Evolutionary conservation across 176 grass and related monocot genomes (phyloP).

Genomic region (Zea luxurians): DNA sequence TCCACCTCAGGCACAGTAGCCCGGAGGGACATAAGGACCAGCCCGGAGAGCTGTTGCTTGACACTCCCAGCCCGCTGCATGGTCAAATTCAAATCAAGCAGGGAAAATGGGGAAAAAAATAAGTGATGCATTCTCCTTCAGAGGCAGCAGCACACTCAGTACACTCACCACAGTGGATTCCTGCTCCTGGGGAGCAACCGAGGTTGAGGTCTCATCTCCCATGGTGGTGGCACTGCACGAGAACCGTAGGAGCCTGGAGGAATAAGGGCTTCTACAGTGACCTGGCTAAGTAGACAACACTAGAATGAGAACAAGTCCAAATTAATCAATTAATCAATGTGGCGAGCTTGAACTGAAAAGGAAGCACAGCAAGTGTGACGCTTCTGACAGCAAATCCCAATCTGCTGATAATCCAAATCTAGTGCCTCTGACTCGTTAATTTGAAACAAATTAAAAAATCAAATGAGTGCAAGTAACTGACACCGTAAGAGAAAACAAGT

Average conservation of each 20-base stretch:
- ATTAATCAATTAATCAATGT: not conserved
- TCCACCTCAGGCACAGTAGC: slow-evolving; percentile 59
- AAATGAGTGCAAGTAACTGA: too few relatives aligned
- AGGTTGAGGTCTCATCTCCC: slow-evolving; percentile 66
- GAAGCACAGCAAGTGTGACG: not conserved
- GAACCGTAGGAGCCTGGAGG: slow-evolving; percentile 9
- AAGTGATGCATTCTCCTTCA: not conserved
- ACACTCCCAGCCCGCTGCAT: slow-evolving; percentile 62
- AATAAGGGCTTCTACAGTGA: slow-evolving; percentile 53
- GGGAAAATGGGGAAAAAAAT: not conserved
- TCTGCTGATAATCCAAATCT: not conserved
- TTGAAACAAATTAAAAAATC: not conserved
- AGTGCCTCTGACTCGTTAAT: not conserved
- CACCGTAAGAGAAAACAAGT: too few relatives aligned
- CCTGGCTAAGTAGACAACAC: slow-evolving; percentile 61
- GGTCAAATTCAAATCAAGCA: slow-evolving; percentile 11
- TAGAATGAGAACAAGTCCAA: slow-evolving; percentile 16
- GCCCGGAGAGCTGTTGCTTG: slow-evolving; percentile 74
- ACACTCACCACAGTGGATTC: slow-evolving; percentile 32
- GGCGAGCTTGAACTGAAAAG: not conserved
- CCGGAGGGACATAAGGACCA: slow-evolving; percentile 57
- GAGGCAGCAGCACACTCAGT: not conserved
- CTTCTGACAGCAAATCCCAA: not conserved
- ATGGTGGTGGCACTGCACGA: slow-evolving; percentile 48
- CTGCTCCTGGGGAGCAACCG: slow-evolving; percentile 28